These are phyloP conservation scores for Byssothecium circinans DNA, from an alignment of 2,329 filamentous ascomycete genomes.

Conservation along the genomic window DNA sequence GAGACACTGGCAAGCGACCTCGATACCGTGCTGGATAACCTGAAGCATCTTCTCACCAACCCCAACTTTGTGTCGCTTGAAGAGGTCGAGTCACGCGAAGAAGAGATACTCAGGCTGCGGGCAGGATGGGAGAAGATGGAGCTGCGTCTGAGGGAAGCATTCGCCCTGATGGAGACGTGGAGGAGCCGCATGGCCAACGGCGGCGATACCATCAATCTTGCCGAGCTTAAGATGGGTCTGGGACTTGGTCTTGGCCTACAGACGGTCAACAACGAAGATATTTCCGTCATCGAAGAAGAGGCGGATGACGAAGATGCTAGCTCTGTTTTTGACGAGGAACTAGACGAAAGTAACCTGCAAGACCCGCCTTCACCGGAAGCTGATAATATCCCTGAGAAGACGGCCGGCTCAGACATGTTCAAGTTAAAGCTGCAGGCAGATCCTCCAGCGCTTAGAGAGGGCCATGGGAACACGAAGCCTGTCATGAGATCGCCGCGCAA, in stretches of 20 bases:
- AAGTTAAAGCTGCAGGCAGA: conserved; percentile 36
- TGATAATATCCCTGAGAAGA: conserved; percentile 20
- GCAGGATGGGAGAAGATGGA: conserved; percentile 95
- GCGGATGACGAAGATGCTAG: conserved; percentile 25
- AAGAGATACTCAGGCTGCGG: conserved; percentile 81
- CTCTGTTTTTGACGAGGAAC: conserved; percentile 37
- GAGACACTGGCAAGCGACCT: conserved; percentile 73
- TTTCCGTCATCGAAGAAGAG: conserved; percentile 28
- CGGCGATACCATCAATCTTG: conserved; percentile 67
- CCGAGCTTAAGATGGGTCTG: conserved; percentile 63
- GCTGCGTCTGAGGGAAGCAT: conserved; percentile 82
- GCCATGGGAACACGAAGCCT: conserved; percentile 37
- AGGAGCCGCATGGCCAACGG: conserved; percentile 74
- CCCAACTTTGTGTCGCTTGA: conserved; percentile 95
- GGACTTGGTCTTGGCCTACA: conserved; percentile 56
- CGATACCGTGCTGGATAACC: conserved; percentile 75
- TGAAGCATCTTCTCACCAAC: conserved; percentile 84
- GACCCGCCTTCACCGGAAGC: conserved; percentile 29
- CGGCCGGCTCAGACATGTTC: conserved; percentile 33
- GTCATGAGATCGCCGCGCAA: conserved; percentile 42
- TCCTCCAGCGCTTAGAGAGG: conserved; percentile 38
- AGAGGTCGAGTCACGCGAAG: conserved; percentile 88
- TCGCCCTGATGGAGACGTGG: conserved; percentile 91
- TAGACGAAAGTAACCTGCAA: conserved; percentile 21
- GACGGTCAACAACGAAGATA: conserved; percentile 31